A percentile compares a stretch with the other conserved stretches of the same genome.
Evolutionary conservation across 768 basidiomycete genomes (phyloP).

Genomic region (Erythrobasidium yunnanense): DNA sequence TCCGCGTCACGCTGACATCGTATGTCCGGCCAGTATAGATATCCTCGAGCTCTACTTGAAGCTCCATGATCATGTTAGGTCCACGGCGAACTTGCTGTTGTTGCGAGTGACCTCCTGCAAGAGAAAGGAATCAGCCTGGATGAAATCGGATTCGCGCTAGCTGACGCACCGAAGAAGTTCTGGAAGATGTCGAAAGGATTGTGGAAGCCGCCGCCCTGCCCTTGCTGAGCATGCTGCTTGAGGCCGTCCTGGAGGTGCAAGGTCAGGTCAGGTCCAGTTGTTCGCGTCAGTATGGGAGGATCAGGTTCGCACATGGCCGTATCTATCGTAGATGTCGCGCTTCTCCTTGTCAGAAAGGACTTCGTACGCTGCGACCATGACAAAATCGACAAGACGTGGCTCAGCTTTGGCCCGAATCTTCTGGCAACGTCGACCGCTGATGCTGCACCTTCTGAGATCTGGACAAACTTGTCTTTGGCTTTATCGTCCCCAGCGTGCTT

Average conservation of each 20-base stretch:
- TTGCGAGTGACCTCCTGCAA: slow-evolving; percentile 25
- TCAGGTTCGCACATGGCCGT: slow-evolving; percentile 54
- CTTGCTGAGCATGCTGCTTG: slow-evolving; percentile 61
- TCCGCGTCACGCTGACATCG: slow-evolving; percentile 90
- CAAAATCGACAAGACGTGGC: slow-evolving; percentile 14
- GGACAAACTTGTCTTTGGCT: slow-evolving; percentile 76
- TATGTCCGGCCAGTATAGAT: slow-evolving; percentile 77
- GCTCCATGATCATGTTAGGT: slow-evolving; percentile 42
- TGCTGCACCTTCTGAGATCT: slow-evolving; percentile 70
- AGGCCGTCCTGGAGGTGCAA: slow-evolving; percentile 54
- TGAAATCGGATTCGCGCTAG: neutral
- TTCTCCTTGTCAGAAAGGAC: slow-evolving; percentile 83
- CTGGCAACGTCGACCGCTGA: too few relatives aligned
- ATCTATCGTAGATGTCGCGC: slow-evolving; percentile 82
- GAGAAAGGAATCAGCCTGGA: neutral
- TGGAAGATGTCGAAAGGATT: slow-evolving; percentile 92
- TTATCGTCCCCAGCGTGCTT: slow-evolving; percentile 70
- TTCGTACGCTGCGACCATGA: slow-evolving; percentile 62
- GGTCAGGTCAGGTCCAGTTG: slow-evolving; percentile 40
- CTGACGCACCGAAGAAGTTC: slow-evolving; percentile 64
- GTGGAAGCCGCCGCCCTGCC: slow-evolving; percentile 56
- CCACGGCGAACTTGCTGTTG: slow-evolving; percentile 41
- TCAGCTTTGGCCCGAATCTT: too few relatives aligned
- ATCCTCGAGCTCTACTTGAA: slow-evolving; percentile 37
- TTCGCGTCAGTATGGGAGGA: neutral